phyloP scores from a whole-genome alignment of 208 protist genomes.

The Trypanosoma theileri region DNA sequence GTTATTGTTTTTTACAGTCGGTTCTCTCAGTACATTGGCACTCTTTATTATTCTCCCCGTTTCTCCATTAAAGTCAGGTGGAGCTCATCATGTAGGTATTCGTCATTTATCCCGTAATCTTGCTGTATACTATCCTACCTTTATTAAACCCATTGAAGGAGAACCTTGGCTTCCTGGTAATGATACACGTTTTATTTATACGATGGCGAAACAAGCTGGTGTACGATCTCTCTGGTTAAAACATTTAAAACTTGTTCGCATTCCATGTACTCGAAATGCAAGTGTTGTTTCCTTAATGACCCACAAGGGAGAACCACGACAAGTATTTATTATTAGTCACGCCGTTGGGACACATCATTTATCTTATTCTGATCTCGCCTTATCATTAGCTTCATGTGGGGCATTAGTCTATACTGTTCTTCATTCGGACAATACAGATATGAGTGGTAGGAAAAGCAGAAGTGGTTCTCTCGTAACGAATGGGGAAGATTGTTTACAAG shows the following conservation, averaged over 20 bases:
- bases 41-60: conserved; percentile 13
- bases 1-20: conserved; percentile 9
- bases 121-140: conserved; percentile 26
- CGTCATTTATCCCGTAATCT: conserved; percentile 13
- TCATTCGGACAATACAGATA: conserved; percentile 11
- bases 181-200: conserved; percentile 3
- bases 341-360: conserved; percentile 13
- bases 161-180: conserved; percentile 22
- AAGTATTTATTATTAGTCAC: conserved; percentile 26
- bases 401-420: conserved; percentile 21
- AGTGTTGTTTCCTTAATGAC: conserved; percentile 22
- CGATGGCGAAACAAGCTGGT: conserved; percentile 1
- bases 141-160: conserved; percentile 27
- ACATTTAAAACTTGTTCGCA: conserved; percentile 21
- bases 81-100: conserved; percentile 24
- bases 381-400: conserved; percentile 14
- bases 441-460: neutral
- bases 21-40: conserved; percentile 3
- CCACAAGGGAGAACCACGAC: conserved; percentile 11
- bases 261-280: conserved; percentile 27
- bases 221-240: conserved; percentile 8
- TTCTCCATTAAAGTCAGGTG: conserved; percentile 4
- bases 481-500: neutral
- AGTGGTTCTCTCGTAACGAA: neutral
- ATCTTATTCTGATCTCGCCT: conserved; percentile 16